Evolutionary conservation across 768 basidiomycete genomes (phyloP), one percentile per base, ranked within the genome.

Genomic region (Boletus tylopilopsis): DNA sequence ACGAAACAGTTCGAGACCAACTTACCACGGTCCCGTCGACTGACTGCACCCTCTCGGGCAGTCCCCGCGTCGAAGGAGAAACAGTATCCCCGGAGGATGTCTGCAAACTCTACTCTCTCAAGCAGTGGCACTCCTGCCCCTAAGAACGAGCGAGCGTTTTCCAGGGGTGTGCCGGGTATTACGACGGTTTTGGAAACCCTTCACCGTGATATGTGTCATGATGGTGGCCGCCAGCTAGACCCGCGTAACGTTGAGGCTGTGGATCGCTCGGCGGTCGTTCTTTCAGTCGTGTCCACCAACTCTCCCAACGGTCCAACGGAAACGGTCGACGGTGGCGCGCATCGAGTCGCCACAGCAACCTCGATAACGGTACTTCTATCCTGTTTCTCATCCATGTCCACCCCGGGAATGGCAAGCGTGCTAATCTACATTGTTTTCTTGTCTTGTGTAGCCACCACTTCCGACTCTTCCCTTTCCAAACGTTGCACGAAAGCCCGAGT

Each of bases 1-100:
- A 66, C 67, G 52, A 68, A 61, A 44, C 67, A 64, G 39, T 75
- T 73, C 54, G 72, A 76, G 54, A 51, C 61, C 21, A 71, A 63
- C 36, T 64, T 66, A 50, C 70, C 74, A 30, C 69, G 75, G 18
- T 57, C 68, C 24, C 66, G 66, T 42, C 51, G 66, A 47, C 47
- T 68, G 42, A 68, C 66, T 32, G 68, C 66, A 15, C 66, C 65
- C 0, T 45, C 59, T 13, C 60, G 56, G 42, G 45, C 30, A 24
- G 54, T 45, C 6, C 50, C 51, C 12, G 3, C 37, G 25, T 24
- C 53, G 25, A 63, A 54, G 57, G 55, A 43, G 46, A 23, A 39
- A 36, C 45, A 42, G 15, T 21, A 18, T 23, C 37, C 47, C 19
- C 47, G 45, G 50, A 62, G 54, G 38, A 45, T 44, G 51, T 68